Evolutionary conservation across 2,329 filamentous ascomycete species (phyloP), one percentile per base, ranked within the genome.

Genomic region (Hymenoscyphus linearis): DNA sequence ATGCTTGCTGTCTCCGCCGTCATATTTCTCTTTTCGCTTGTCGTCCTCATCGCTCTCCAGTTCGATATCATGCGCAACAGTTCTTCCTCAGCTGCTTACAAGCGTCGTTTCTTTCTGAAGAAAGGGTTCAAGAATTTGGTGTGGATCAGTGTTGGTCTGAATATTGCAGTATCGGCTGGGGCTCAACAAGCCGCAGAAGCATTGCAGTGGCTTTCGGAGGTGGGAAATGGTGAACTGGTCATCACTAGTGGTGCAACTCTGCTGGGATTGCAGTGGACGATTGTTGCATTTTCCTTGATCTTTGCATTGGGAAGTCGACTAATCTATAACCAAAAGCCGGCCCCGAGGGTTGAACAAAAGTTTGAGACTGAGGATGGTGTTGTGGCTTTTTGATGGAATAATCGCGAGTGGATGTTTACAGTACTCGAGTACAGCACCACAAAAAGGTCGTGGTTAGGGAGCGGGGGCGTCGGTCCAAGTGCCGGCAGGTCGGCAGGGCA

Each of bases 241-340:
- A 53, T 58, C 14, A 26, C n/a, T 9, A 53, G 27, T 22, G 57
- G 57, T 7, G 31, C 13, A 7, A 53, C 26, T 14, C 25, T 53
- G 27, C n/a, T 58, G 3, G 57, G 57, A 9, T 58, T 58, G 31
- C 57, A 58, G 31, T 58, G 57, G 57, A 22, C 47, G 25, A 58
- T 58, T 52, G 40, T 58, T n/a, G 47, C 44, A 14, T 58, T 58
- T 47, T 58, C 57, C 2, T 5, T 52, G 44, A 35, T 52, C 7
- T 58, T 58, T 52, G 57, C 57, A 12, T 26, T 25, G 18, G 57
- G 57, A 18, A 58, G 57, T 58, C 26, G 44, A 4, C 16, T 35
- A 10, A 37, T 58, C 3, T 58, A 58, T 36, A 58, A 53, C 25
- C 52, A 53, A 4, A 50, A 50, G 5, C 44, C 44, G 44, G 44